Evolutionary conservation across 495 filamentous ascomycete species (phyloP), one percentile per base, ranked within the genome.

Genomic region (Rhypophila decipiens): DNA sequence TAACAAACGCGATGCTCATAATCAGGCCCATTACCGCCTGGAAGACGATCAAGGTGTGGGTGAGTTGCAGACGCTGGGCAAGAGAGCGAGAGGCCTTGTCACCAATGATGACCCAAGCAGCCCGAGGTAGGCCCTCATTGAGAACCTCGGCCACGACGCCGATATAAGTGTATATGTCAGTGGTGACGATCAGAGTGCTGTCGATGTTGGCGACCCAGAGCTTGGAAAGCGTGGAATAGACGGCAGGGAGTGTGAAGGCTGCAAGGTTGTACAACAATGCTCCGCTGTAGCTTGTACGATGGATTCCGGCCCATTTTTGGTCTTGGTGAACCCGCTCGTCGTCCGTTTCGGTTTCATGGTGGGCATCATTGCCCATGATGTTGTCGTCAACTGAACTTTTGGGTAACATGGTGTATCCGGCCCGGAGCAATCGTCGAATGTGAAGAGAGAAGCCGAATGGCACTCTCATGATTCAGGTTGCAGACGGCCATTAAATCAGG

Each of bases 181-280:
- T 86, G 5, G 80, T 86, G 13, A 76, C 84, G n/a, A 88, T 79
- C 36, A 78, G 68, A 23, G 64, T 74, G 2, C 75, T 61, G 65
- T 87, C 77, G 52, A 89, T 84, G 42, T 79, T 73, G 5, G 85
- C 82, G 15, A 90, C 73, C 86, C 83, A 88, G 20, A 88, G 70
- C 60, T 89, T 90, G 48, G 74, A 74, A 1, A 88, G 73, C 1
- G 85, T 88, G 10, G 60, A 63, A 61, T 88, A 87, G 1, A 90
- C 63, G 0, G 85, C 84, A 1, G 82, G 85, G 0, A 87, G 74
- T 20, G 80, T 53, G 57, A 87, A 87, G 5, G 82, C 73, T 34
- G 60, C 67, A 20, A 82, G 20, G 55, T 89, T 88, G 67, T 85
- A 82, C 10, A 79, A 39, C 2, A 86, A 59, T 3, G 82, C 73